These are phyloP conservation scores for Lenwebbia sp. DNA, from an alignment of 345 rosid genomes.

Conservation along the genomic window DNA sequence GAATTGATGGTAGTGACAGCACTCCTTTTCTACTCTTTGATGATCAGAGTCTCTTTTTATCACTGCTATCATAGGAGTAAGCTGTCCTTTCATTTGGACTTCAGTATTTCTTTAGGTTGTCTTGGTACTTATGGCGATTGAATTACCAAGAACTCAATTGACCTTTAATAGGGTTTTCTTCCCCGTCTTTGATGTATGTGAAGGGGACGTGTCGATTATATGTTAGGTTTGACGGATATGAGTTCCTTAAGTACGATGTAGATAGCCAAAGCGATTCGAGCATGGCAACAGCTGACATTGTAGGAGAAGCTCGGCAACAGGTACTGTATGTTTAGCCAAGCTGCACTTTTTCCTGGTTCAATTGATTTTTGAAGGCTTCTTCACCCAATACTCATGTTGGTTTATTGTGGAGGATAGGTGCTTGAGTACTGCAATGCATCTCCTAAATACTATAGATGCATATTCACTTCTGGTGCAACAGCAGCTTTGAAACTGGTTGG, in stretches of 20 bases:
- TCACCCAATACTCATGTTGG: not conserved
- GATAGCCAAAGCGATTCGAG: conserved; percentile 90
- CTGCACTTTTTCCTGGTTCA: not conserved
- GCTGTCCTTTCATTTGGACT: not conserved
- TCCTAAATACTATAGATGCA: conserved; percentile 65
- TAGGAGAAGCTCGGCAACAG: conserved; percentile 75
- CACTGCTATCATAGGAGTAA: not conserved
- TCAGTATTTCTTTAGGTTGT: not conserved
- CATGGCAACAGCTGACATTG: conserved; percentile 44
- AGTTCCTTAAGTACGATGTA: conserved; percentile 24
- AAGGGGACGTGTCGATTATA: not conserved
- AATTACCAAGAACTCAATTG: not conserved
- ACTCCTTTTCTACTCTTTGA: not conserved
- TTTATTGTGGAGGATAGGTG: conserved; percentile 33
- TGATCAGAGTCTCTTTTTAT: not conserved
- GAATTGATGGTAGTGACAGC: not conserved
- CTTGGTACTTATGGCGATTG: not conserved
- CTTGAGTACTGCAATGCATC: conserved; percentile 89
- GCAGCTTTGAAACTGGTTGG: conserved; percentile 89
- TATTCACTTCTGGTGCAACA: conserved; percentile 96
- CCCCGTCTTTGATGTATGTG: not conserved
- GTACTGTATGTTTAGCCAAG: conserved; percentile 15
- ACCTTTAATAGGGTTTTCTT: not conserved
- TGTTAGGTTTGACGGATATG: not conserved
- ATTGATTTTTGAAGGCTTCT: not conserved